Evolutionary conservation across 176 grass and related monocot species (phyloP).

Genomic region (Lolium multiflorum): DNA sequence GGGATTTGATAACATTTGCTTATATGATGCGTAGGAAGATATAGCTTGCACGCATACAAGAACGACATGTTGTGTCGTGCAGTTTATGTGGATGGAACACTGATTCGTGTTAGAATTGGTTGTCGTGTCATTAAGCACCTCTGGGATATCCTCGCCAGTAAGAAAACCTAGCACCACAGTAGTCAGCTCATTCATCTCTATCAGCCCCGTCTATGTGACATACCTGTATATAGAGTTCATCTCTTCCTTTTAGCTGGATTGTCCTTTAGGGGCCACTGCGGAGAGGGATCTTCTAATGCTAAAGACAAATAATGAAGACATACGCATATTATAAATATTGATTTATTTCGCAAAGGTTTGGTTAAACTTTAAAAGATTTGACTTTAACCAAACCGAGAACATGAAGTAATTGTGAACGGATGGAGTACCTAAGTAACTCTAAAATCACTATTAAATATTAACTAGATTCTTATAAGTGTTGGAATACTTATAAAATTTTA

Average conservation of each 20-base stretch:
- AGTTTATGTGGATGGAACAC: neutral
- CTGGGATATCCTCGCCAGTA: neutral
- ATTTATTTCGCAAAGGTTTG: too few species aligned
- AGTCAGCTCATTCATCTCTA: neutral
- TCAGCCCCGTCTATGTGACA: too few species aligned
- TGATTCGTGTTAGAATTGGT: neutral
- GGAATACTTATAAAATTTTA: too few species aligned
- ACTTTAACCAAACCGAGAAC: too few species aligned
- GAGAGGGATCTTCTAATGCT: neutral
- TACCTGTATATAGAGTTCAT: too few species aligned
- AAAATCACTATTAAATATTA: too few species aligned
- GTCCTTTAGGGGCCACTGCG: neutral
- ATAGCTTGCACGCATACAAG: too few species aligned
- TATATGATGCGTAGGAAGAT: neutral
- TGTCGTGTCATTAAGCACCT: neutral
- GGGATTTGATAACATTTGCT: constrained; percentile 65
- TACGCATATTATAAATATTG: too few species aligned
- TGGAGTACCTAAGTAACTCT: too few species aligned
- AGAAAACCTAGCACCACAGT: neutral
- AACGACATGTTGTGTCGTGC: neutral
- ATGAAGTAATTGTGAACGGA: too few species aligned
- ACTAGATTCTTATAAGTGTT: too few species aligned
- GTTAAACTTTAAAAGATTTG: too few species aligned
- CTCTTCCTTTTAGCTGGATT: neutral
- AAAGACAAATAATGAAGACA: neutral